A percentile compares a stretch with the other conserved stretches of the same genome.
Evolutionary conservation across 768 basidiomycete species (phyloP).

Genomic region (Hydnomerulius pinastri): DNA sequence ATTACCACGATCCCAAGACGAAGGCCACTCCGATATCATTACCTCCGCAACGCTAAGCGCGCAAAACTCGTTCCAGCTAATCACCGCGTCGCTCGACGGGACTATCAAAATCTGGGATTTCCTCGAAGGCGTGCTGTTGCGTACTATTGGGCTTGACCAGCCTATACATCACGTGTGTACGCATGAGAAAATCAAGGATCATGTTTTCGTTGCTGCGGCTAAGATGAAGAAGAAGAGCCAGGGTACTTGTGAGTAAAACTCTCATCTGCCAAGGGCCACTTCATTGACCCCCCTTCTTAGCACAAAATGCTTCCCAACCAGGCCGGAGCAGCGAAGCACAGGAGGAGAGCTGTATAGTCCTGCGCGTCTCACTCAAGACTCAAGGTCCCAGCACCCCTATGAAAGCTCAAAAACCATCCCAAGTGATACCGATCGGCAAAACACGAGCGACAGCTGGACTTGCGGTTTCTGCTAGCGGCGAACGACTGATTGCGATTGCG

Average conservation of each 20-base stretch:
- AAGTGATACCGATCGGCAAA: conserved; percentile 65
- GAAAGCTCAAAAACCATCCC: conserved; percentile 46
- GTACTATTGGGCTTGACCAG: conserved; percentile 68
- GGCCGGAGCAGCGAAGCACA: conserved; percentile 14
- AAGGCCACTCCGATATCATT: conserved; percentile 51
- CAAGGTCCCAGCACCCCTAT: conserved; percentile 40
- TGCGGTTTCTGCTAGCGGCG: conserved; percentile 72
- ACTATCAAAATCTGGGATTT: conserved; percentile 91
- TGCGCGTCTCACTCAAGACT: conserved; percentile 61
- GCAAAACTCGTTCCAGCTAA: conserved; percentile 84
- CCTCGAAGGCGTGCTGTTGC: conserved; percentile 77
- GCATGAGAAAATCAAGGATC: conserved; percentile 67
- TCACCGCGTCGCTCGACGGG: conserved; percentile 86
- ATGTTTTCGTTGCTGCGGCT: conserved; percentile 69
- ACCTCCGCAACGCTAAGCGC: conserved; percentile 81
- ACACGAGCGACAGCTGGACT: conserved; percentile 63
- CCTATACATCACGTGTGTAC: conserved; percentile 73
- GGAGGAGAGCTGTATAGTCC: conserved; percentile 50
- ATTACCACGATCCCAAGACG: conserved; percentile 55
- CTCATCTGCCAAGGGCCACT: not conserved
- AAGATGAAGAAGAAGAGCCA: conserved; percentile 48
- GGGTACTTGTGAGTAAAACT: conserved; percentile 18
- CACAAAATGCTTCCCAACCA: conserved; percentile 2
- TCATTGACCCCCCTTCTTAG: conserved; percentile 13
- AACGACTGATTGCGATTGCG: conserved; percentile 74